Evolutionary conservation across 129 eudicot genomes (phyloP).

Genomic region (Kitagawia praeruptora): DNA sequence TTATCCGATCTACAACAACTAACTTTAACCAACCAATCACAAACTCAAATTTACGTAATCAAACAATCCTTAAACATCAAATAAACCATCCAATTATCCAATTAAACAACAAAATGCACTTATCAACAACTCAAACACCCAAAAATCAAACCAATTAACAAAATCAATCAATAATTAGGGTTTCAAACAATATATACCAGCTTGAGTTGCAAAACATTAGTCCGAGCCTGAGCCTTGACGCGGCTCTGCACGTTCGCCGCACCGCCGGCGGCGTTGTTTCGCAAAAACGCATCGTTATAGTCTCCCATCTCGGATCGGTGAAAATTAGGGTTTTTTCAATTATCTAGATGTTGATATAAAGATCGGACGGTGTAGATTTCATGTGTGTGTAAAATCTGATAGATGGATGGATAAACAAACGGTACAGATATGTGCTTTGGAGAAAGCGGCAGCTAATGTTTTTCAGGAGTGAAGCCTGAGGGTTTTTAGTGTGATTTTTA

Average conservation of each 20-base stretch:
- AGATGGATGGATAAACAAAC: not conserved
- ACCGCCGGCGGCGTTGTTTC: slow-evolving; percentile 43
- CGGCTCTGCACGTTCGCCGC: slow-evolving; percentile 77
- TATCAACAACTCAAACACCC: not conserved
- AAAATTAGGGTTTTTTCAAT: slow-evolving; percentile 14
- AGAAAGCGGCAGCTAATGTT: slow-evolving; percentile 3
- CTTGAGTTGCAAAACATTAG: slow-evolving; percentile 91
- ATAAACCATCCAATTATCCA: not conserved
- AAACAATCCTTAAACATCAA: not conserved
- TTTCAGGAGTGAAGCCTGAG: not conserved
- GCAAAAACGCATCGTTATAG: slow-evolving; percentile 70
- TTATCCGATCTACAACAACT: not conserved
- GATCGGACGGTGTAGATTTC: slow-evolving; percentile 2
- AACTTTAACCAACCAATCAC: not conserved
- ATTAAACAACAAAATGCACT: not conserved
- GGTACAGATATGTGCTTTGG: not conserved
- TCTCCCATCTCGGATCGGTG: slow-evolving; percentile 56
- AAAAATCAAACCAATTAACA: not conserved
- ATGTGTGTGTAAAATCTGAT: not conserved
- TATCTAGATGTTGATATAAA: not conserved
- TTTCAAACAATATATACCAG: slow-evolving; percentile 31
- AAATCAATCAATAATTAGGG: not conserved
- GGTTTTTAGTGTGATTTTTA: not conserved
- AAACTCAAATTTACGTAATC: not conserved
- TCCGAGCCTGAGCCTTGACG: slow-evolving; percentile 82